These are phyloP conservation scores for Podosphaera fusca DNA, from an alignment of 2,329 filamentous ascomycete genomes.

Conservation along the genomic window DNA sequence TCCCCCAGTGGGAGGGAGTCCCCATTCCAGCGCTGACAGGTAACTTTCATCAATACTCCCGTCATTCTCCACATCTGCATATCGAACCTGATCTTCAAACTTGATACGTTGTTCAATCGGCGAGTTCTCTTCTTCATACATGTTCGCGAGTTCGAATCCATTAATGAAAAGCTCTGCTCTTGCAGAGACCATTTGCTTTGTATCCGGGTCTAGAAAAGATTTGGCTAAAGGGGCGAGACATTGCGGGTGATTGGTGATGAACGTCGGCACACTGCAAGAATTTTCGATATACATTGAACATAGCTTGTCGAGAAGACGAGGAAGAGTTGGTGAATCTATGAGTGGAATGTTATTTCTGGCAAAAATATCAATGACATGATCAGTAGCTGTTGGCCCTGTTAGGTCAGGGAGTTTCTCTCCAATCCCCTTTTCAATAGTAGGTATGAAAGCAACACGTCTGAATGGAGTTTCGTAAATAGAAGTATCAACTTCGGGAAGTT, in stretches of 20 bases:
- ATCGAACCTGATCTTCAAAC: constrained; percentile 37
- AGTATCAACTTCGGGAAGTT: constrained; percentile 26
- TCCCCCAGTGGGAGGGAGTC: constrained; percentile 81
- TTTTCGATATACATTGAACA: constrained; percentile 59
- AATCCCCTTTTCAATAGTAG: constrained; percentile 47
- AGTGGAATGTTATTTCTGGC: constrained; percentile 23
- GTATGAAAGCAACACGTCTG: constrained; percentile 56
- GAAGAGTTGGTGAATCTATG: constrained; percentile 31
- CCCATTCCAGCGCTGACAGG: constrained; percentile 63
- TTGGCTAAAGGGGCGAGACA: constrained; percentile 83
- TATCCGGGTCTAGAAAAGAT: constrained; percentile 51
- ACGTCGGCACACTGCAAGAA: constrained; percentile 46
- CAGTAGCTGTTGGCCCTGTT: constrained; percentile 26
- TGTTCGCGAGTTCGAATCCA: constrained; percentile 71
- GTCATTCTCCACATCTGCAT: constrained; percentile 16
- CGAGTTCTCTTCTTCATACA: constrained; percentile 95
- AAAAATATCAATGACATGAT: constrained; percentile 33
- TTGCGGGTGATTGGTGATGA: constrained; percentile 74
- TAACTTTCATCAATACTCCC: constrained; percentile 40
- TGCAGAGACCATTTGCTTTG: constrained; percentile 51
- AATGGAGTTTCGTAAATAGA: constrained; percentile 31
- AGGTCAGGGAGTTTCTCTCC: constrained; percentile 22
- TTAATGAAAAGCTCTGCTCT: constrained; percentile 69
- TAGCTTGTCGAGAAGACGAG: constrained; percentile 61
- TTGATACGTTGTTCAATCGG: constrained; percentile 70